Percentiles rank a stretch among this genome's conserved stretches.
phyloP scores from a whole-genome alignment of 176 grass and related monocot species.

The Cocos nucifera region DNA sequence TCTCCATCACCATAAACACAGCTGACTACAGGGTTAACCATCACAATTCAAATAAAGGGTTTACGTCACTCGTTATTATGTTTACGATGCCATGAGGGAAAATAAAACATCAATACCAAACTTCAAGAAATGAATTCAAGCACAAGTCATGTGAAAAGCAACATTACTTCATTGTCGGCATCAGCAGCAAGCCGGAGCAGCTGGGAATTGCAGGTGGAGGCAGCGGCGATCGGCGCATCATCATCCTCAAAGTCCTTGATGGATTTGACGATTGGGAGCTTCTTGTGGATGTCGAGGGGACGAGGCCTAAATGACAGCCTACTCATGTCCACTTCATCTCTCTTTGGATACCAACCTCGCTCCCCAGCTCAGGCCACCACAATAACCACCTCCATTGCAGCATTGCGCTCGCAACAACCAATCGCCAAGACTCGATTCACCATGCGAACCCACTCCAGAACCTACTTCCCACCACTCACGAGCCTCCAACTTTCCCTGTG shows the following conservation, averaged over 20 bases:
- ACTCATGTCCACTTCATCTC: slow-evolving; percentile 81
- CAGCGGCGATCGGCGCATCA: neutral
- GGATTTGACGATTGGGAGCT: neutral
- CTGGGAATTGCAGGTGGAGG: neutral
- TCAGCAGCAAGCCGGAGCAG: slow-evolving; percentile 14
- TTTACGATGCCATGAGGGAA: too few species aligned
- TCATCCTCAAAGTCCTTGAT: neutral
- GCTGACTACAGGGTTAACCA: too few species aligned
- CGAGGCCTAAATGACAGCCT: slow-evolving; percentile 12
- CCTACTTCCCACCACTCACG: neutral
- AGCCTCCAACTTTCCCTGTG: neutral
- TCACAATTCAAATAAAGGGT: too few species aligned
- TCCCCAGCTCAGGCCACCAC: slow-evolving; percentile 1
- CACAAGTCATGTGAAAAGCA: neutral
- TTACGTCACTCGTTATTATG: too few species aligned
- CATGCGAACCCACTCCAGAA: neutral
- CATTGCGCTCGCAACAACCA: neutral
- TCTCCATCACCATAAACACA: too few species aligned
- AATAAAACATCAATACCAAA: too few species aligned
- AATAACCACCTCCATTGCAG: neutral
- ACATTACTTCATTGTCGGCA: slow-evolving; percentile 13
- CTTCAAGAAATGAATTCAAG: too few species aligned
- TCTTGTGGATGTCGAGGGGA: neutral
- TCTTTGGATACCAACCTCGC: slow-evolving; percentile 13
- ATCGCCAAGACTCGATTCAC: neutral